Percentiles rank a stretch among this genome's conserved stretches.
phyloP scores from a whole-genome alignment of 257 asterid genomes.

The Petunia secreta region DNA sequence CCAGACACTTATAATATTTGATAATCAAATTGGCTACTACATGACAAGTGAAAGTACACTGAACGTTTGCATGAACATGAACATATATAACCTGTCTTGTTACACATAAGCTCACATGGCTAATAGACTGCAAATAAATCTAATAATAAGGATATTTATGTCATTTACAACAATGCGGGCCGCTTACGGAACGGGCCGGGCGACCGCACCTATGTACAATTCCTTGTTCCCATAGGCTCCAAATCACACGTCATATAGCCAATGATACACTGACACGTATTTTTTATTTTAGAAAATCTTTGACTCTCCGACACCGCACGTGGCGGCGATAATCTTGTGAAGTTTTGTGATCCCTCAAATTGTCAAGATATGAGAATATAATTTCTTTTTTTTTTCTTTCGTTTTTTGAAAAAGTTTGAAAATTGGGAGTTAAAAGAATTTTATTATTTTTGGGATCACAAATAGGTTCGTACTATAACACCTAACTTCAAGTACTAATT shows the following conservation, averaged over 20 bases:
- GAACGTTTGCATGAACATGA: conserved; percentile 26
- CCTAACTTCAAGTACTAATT: too few species aligned
- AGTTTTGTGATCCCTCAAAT: neutral
- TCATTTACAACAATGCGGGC: conserved; percentile 24
- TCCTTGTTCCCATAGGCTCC: conserved; percentile 31
- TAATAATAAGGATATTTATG: neutral
- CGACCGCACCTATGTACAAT: conserved; percentile 35
- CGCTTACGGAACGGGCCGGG: conserved; percentile 39
- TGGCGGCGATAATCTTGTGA: conserved; percentile 46
- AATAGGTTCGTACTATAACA: too few species aligned
- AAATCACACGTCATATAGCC: conserved; percentile 41
- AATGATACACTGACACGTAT: conserved; percentile 32
- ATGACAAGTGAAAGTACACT: conserved; percentile 25
- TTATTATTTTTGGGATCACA: too few species aligned
- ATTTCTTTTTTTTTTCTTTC: neutral
- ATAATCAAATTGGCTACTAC: neutral
- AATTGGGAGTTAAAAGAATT: neutral
- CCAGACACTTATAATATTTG: too few species aligned
- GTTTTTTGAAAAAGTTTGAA: neutral
- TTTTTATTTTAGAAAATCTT: conserved; percentile 3
- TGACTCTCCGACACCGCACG: conserved; percentile 43
- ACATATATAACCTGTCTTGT: neutral
- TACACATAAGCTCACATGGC: neutral
- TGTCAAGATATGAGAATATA: neutral
- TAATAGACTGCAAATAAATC: neutral